Evolutionary conservation across 2,329 filamentous ascomycete genomes (phyloP).

Genomic region (Colletotrichum tanaceti): DNA sequence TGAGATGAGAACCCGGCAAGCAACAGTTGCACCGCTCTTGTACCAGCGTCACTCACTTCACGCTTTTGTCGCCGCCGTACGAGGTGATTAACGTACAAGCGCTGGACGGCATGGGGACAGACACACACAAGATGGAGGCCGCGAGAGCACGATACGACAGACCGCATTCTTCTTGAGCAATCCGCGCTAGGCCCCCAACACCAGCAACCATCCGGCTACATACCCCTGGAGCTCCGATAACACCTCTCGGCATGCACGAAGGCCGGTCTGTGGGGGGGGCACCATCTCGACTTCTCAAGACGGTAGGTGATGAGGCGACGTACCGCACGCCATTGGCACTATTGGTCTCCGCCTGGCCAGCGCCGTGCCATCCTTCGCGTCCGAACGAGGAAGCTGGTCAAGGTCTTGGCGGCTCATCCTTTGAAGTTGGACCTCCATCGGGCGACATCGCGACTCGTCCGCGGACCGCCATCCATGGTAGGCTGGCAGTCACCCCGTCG

Average conservation of each 20-base stretch:
- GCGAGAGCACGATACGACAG: neutral
- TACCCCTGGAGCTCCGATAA: slow-evolving; percentile 1
- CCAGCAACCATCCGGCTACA: neutral
- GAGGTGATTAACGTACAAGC: neutral
- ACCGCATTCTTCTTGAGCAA: neutral
- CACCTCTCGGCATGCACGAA: slow-evolving; percentile 12
- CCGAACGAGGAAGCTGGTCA: slow-evolving; percentile 37
- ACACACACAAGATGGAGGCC: neutral
- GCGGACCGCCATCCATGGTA: neutral
- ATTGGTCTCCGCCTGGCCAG: slow-evolving; percentile 23
- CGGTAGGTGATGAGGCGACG: slow-evolving; percentile 11
- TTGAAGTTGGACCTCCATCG: neutral
- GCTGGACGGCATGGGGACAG: neutral
- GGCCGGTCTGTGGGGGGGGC: neutral
- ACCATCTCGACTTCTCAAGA: slow-evolving; percentile 17
- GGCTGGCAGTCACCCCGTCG: neutral
- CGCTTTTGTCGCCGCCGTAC: neutral
- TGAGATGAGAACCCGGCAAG: neutral
- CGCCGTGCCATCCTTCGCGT: slow-evolving; percentile 26
- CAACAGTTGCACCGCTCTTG: slow-evolving; percentile 15
- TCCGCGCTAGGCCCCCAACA: neutral
- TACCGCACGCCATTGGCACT: slow-evolving; percentile 32
- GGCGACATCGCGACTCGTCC: slow-evolving; percentile 8
- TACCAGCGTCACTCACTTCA: slow-evolving; percentile 2
- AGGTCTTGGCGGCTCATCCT: slow-evolving; percentile 25